These are phyloP conservation scores for Gossypium arboreum DNA, from an alignment of 345 rosid genomes.

Conservation along the genomic window DNA sequence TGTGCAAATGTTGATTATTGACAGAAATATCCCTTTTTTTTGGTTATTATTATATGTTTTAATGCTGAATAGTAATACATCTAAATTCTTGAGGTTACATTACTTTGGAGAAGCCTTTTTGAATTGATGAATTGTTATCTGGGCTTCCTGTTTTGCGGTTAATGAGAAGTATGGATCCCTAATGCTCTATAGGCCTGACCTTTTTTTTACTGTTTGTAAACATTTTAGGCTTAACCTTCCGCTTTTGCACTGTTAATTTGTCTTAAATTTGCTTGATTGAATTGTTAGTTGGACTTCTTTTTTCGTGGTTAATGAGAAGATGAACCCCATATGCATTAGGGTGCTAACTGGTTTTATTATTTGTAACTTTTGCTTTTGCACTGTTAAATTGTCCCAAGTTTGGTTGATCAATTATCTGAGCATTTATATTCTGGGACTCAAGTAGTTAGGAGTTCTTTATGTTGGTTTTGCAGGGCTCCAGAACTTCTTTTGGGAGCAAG, in stretches of 20 bases:
- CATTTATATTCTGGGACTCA: constrained; percentile 1
- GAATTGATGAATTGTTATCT: constrained; percentile 36
- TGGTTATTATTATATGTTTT: neutral
- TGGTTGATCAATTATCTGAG: neutral
- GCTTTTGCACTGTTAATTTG: neutral
- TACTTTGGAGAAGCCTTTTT: constrained; percentile 5
- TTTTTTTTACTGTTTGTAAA: neutral
- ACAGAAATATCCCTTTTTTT: neutral
- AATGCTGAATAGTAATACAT: neutral
- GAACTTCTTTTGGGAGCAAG: constrained; percentile 93
- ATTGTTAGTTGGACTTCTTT: neutral
- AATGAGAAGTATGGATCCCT: neutral
- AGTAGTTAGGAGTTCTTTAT: neutral
- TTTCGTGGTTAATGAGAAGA: neutral
- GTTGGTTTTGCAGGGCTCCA: constrained; percentile 74
- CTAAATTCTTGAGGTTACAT: neutral
- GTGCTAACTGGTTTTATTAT: neutral
- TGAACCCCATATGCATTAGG: neutral
- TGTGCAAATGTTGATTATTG: neutral
- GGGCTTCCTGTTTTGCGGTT: neutral
- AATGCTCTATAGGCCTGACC: neutral
- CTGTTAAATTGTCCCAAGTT: neutral
- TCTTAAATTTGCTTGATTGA: neutral
- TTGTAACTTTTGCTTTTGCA: neutral
- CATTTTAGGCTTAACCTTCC: neutral